Conservation (phyloP, 2,329 filamentous ascomycete species). For the Tolypocladium album region DNA sequence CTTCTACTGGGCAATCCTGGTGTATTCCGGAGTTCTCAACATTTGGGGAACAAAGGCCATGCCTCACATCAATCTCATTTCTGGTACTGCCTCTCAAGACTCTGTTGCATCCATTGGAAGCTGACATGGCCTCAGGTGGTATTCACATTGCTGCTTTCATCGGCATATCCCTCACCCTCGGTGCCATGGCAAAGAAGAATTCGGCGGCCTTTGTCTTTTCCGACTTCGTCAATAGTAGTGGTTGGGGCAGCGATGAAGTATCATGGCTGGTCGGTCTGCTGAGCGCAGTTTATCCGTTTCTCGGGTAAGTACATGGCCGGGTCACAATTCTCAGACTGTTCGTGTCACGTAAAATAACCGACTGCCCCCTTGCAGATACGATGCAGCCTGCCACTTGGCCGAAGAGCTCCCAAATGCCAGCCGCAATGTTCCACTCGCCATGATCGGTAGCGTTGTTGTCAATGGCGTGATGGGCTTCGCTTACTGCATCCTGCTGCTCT, state of each 20-base stretch:
- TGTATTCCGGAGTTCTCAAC: slow-evolving; percentile 26
- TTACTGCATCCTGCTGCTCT: slow-evolving; percentile 31
- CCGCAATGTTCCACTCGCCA: slow-evolving; percentile 21
- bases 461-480: slow-evolving; percentile 35
- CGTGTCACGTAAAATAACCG: background rate
- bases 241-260: slow-evolving; percentile 18
- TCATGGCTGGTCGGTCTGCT: slow-evolving; percentile 22
- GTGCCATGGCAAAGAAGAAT: slow-evolving; percentile 19
- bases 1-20: slow-evolving; percentile 32
- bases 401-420: slow-evolving; percentile 22
- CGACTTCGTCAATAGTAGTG: slow-evolving; percentile 19
- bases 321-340: background rate
- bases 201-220: slow-evolving; percentile 17
- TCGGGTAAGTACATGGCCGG: slow-evolving; percentile 14
- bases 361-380: slow-evolving; percentile 12
- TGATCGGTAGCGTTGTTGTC: slow-evolving; percentile 22
- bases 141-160: slow-evolving; percentile 17
- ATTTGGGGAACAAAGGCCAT: slow-evolving; percentile 27
- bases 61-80: slow-evolving; percentile 22
- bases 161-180: slow-evolving; percentile 15
- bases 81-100: slow-evolving; percentile 1
- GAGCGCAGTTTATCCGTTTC: slow-evolving; percentile 20
- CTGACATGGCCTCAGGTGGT: slow-evolving; percentile 7
- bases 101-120: rapidly evolving
- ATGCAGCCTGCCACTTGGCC: slow-evolving; percentile 21